Evolutionary conservation across 2,329 filamentous ascomycete genomes (phyloP), one percentile per base, ranked within the genome.

Genomic region (Xylariomycetidae sp.): DNA sequence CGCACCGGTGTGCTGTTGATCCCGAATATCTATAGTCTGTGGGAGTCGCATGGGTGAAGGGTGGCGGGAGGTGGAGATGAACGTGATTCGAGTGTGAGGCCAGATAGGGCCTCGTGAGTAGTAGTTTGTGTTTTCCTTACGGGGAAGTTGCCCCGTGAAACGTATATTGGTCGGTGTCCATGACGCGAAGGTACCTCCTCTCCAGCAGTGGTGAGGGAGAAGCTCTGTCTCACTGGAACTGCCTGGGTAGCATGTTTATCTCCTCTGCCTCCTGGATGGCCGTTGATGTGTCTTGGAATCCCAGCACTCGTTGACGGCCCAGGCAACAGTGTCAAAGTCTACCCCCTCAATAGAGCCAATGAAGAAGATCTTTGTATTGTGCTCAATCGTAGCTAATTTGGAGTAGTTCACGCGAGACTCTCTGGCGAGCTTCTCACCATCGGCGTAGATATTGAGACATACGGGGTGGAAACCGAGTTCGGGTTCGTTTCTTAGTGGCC

Each of bases 341-440:
- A 58, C 45, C 2, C 44, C 34, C 3, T 48, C 35, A 12, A 78
- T 59, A 4, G 53, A 48, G n/a, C 74, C 74, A 32, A 79, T 69
- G 46, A 78, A 76, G 44, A 69, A 63, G n/a, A 78, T 70, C 28
- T 62, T 67, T 44, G 69, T 58, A 45, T 79, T 79, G 54, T 78
- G 74, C 50, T 77, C 72, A 16, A 79, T 61, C 3, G 71, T 74
- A 17, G 67, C 61, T 5, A 72, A 56, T 41, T 77, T 77, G 5
- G 70, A 68, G 50, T 77, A 78, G 53, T 78, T 77, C 43, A 77
- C 64, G 5, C 74, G 67, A 10, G 74, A 79, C 40, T 71, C 66
- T 18, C 44, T 59, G 9, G 60, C 59, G 6, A 78, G 59, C 34
- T 54, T 64, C 38, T 77, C 70, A 19, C 58, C 61, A 11, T 58